These are phyloP conservation scores for Daldinia eschscholtzii DNA, from an alignment of 2,329 filamentous ascomycete genomes.

Conservation along the genomic window DNA sequence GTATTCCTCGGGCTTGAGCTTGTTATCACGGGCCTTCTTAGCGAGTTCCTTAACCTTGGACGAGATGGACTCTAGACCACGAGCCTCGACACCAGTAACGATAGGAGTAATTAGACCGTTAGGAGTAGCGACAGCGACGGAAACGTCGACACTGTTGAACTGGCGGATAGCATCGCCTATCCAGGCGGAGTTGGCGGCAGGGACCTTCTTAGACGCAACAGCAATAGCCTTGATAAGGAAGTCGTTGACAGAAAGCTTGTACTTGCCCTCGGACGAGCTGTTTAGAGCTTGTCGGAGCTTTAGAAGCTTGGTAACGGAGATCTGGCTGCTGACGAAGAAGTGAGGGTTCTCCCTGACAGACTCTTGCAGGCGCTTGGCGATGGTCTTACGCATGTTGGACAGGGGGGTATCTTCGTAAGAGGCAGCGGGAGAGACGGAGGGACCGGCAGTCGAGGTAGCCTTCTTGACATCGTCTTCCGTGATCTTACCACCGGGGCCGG, in stretches of 20 bases:
- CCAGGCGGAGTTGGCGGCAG: constrained; percentile 96
- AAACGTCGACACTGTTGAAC: constrained; percentile 93
- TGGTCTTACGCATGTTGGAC: constrained; percentile 97
- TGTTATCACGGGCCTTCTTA: constrained; percentile 94
- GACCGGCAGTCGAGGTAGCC: constrained; percentile 73
- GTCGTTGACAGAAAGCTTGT: constrained; percentile 99
- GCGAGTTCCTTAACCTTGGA: constrained; percentile 93
- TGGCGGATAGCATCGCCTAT: constrained; percentile 90
- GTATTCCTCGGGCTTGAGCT: constrained; percentile 99
- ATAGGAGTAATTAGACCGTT: constrained; percentile 97
- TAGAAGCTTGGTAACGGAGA: constrained; percentile 94
- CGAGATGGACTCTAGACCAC: constrained; percentile 91
- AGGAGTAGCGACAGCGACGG: constrained; percentile 93
- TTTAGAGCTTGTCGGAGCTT: constrained; percentile 97
- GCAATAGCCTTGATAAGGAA: constrained; percentile 98
- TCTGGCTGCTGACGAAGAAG: constrained; percentile 92
- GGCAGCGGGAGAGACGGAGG: constrained; percentile 68
- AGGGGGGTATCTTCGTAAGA: constrained; percentile 87
- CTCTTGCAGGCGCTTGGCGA: constrained; percentile 89
- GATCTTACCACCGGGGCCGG: constrained; percentile 86
- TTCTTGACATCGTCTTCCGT: constrained; percentile 96
- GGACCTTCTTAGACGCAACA: constrained; percentile 91
- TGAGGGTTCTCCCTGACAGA: constrained; percentile 95
- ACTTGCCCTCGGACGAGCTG: constrained; percentile 87
- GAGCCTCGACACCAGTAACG: constrained; percentile 87